Conservation (phyloP, 2,329 filamentous ascomycete genomes). For the Fusarium proliferatum region DNA sequence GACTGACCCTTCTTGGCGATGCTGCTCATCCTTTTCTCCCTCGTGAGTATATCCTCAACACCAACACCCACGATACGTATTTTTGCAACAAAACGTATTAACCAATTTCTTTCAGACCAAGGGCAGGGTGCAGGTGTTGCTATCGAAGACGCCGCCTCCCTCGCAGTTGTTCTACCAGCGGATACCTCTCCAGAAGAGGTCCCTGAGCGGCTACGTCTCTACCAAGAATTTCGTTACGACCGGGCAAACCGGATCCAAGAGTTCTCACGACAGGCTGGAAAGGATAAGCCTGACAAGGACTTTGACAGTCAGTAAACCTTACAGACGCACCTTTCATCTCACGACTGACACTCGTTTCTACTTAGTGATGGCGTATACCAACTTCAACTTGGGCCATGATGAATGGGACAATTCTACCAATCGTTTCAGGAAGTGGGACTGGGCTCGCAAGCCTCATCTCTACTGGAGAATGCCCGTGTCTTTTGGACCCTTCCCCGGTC, state of each 20-base stretch:
- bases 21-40: slow-evolving; percentile 76
- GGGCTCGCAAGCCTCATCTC: slow-evolving; percentile 19
- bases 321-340: rapidly evolving
- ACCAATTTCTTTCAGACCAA: slow-evolving; percentile 19
- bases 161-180: slow-evolving; percentile 65
- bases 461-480: slow-evolving; percentile 42
- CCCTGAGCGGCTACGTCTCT: slow-evolving; percentile 66
- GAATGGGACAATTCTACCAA: slow-evolving; percentile 33
- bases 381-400: slow-evolving; percentile 38
- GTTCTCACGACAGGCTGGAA: slow-evolving; percentile 63
- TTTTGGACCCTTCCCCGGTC: slow-evolving; percentile 39
- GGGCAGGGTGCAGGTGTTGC: slow-evolving; percentile 66
- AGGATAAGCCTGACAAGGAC: slow-evolving; percentile 21
- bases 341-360: background rate
- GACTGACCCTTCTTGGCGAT: slow-evolving; percentile 72
- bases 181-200: slow-evolving; percentile 60
- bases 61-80: rapidly evolving
- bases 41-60: background rate
- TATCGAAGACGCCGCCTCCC: slow-evolving; percentile 73
- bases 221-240: slow-evolving; percentile 67
- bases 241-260: slow-evolving; percentile 69
- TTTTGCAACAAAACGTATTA: background rate
- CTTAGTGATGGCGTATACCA: slow-evolving; percentile 30
- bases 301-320: slow-evolving; percentile 19
- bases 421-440: slow-evolving; percentile 27